phyloP scores from a whole-genome alignment of 352 stramenopile genomes.

The Phytophthora tubulina region DNA sequence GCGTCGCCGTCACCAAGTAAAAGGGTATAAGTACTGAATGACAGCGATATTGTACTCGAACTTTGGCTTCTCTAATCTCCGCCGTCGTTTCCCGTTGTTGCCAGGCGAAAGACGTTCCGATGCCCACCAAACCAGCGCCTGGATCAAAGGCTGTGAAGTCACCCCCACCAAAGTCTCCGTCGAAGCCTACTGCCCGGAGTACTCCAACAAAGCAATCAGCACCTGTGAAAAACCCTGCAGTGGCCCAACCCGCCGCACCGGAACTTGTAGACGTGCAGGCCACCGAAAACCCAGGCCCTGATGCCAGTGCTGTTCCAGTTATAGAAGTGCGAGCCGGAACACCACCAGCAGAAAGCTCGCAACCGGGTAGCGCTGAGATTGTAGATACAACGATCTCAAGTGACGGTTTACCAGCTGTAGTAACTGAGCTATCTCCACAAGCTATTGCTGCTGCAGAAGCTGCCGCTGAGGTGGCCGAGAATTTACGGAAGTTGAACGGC shows the following conservation, averaged over 20 bases:
- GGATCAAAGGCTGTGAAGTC: conserved; percentile 12
- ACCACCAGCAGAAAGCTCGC: conserved; percentile 3
- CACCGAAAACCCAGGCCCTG: background rate
- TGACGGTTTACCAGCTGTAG: conserved; percentile 1
- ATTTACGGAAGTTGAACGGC: conserved; percentile 52
- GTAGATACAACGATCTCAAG: background rate
- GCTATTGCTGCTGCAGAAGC: conserved; percentile 7
- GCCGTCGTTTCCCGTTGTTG: background rate
- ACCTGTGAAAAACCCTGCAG: conserved; percentile 18
- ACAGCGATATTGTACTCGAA: background rate
- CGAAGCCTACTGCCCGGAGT: conserved; percentile 15
- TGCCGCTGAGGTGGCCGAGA: conserved; percentile 38
- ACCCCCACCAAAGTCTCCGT: conserved; percentile 22
- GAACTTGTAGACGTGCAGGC: background rate
- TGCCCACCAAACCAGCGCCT: conserved; percentile 22
- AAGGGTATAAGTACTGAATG: conserved; percentile 32
- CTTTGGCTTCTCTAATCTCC: background rate
- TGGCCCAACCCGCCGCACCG: background rate
- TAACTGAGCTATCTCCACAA: conserved; percentile 8
- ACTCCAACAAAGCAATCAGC: conserved; percentile 23
- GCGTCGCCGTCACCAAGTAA: conserved; percentile 40
- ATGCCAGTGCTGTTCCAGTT: background rate
- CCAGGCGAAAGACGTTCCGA: conserved; percentile 33
- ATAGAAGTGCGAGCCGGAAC: background rate
- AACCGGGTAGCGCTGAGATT: background rate